These are phyloP conservation scores for Globisporangium paroecandrum DNA, from an alignment of 352 stramenopile genomes.

Conservation along the genomic window DNA sequence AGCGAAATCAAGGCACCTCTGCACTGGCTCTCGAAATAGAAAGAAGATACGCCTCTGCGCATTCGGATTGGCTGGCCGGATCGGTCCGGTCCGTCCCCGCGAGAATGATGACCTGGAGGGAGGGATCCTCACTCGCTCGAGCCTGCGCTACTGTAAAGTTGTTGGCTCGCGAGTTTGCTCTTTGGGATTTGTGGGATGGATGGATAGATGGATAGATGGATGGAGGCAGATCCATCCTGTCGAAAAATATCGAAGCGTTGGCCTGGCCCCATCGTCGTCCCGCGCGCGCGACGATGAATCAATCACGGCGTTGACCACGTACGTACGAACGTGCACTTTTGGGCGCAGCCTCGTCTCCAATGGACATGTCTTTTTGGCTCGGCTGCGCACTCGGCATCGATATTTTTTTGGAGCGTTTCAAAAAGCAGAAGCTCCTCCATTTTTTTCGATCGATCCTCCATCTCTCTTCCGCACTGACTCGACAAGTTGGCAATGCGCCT, in stretches of 20 bases:
- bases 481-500: background rate
- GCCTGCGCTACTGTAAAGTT: background rate
- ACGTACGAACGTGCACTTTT: conserved; percentile 2
- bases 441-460: conserved; percentile 5
- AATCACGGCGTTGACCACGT: background rate
- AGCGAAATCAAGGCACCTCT: background rate
- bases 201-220: background rate
- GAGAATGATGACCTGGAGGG: background rate
- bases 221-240: conserved; percentile 1
- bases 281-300: background rate
- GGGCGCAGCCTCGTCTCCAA: conserved; percentile 2
- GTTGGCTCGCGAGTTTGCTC: background rate
- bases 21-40: conserved; percentile 13
- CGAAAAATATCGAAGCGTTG: conserved; percentile 17
- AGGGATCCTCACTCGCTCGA: background rate
- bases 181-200: background rate
- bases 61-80: conserved; percentile 7
- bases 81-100: background rate
- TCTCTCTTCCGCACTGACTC: background rate
- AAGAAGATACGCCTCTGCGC: conserved; percentile 13
- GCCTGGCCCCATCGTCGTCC: background rate
- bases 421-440: background rate
- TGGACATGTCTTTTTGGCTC: background rate
- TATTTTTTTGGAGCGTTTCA: conserved; percentile 16
- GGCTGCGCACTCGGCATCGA: background rate